Evolutionary conservation across 2,329 filamentous ascomycete species (phyloP), one percentile per base, ranked within the genome.

Genomic region (Aspergillus pseudotamarii): DNA sequence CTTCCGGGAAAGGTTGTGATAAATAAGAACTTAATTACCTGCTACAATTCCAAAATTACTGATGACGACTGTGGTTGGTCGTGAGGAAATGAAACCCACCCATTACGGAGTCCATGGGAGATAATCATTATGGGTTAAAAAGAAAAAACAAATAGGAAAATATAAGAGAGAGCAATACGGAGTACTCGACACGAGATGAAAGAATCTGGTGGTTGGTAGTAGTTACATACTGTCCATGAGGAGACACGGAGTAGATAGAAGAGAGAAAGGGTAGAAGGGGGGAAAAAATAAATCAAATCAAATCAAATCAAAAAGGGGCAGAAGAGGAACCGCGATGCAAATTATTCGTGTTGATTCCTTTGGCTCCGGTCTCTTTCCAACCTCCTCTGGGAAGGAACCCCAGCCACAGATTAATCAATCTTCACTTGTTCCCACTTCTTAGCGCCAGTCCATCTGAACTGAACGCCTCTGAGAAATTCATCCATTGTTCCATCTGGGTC

Each of bases 361-460:
- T 55, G 34, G 34, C 51, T 55, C 32, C 32, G 12, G 32, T 28
- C 21, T 26, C 16, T 55, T 55, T 55, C 51, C 32, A 55, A 38
- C 51, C 32, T 38, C 51, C n/a, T 26, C 30, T 28, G 10, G 23
- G 41, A 41, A 61, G 45, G 38, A 53, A 21, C 28, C 45, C 56
- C 51, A 55, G 51, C 57, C 56, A 55, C 57, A 62, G 56, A 62
- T 59, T 62, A 62, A 62, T 62, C 60, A 62, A 62, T 62, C 60
- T 60, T 61, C 38, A 59, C 56, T 12, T 21, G 51, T 34, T 54
- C 51, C 51, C 30, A 32, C 30, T 54, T 55, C 51, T 55, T 55
- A 55, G 51, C 51, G 51, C n/a, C n/a, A 55, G 51, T 38, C 51
- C 34, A 38, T 38, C 14, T 55, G 32, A 55, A 55, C 14, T 55